These are phyloP conservation scores for Elsinoe fawcettii DNA, from an alignment of 2,329 filamentous ascomycete species.

Conservation along the genomic window DNA sequence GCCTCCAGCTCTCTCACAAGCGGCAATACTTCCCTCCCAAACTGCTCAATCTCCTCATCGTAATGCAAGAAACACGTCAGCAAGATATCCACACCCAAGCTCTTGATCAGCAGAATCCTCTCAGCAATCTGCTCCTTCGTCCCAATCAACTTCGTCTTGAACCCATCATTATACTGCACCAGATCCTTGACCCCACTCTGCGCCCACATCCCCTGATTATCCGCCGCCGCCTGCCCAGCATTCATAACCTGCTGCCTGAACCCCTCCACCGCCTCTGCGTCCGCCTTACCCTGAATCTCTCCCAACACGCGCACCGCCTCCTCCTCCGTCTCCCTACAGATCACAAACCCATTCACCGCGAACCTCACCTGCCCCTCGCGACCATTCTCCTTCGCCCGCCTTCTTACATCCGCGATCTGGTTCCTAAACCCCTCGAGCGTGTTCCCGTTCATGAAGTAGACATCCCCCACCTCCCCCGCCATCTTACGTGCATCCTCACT, in stretches of 20 bases:
- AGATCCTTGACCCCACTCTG: slow-evolving; percentile 45
- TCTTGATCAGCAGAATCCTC: slow-evolving; percentile 43
- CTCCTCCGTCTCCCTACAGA: slow-evolving; percentile 43
- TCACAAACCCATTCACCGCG: slow-evolving; percentile 45
- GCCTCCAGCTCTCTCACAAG: slow-evolving; percentile 43
- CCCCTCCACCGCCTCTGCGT: slow-evolving; percentile 43
- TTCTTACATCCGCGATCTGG: slow-evolving; percentile 45
- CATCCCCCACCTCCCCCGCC: slow-evolving; percentile 41
- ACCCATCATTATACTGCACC: slow-evolving; percentile 50
- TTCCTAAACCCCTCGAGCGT: slow-evolving; percentile 45
- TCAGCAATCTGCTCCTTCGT: slow-evolving; percentile 47
- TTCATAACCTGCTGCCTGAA: slow-evolving; percentile 45
- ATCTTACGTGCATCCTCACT: slow-evolving; percentile 45
- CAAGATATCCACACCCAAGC: slow-evolving; percentile 37
- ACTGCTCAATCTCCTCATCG: slow-evolving; percentile 45
- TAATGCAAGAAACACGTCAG: slow-evolving; percentile 46
- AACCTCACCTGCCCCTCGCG: slow-evolving; percentile 42
- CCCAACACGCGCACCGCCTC: slow-evolving; percentile 43
- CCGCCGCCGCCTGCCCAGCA: slow-evolving; percentile 40
- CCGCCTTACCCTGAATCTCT: slow-evolving; percentile 48
- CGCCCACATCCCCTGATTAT: slow-evolving; percentile 49
- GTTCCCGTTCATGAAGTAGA: slow-evolving; percentile 53
- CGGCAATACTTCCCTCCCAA: slow-evolving; percentile 41
- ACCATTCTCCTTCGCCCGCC: slow-evolving; percentile 38
- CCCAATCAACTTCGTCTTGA: slow-evolving; percentile 49